Base-by-base conservation (phyloP, 306 rosid genomes). In the Trifolium repens region DNA sequence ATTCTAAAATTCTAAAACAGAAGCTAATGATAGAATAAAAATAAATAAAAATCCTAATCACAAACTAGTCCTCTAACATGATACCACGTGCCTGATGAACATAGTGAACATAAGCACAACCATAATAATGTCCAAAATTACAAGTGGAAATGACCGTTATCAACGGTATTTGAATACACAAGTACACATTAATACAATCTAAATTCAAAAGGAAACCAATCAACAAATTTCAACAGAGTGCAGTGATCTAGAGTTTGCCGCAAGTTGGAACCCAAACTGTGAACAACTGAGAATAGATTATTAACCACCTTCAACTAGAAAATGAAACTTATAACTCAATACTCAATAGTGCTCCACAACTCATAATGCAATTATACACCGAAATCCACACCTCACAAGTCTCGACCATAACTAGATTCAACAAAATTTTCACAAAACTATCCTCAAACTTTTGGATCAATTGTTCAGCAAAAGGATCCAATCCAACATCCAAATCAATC, bases 401-500 rank as follows among this genome's bases (percentile, higher is more conserved):
- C 59, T 39, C 37, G 50, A 42, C 19, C 44, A 49, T 17, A 73
- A 67, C 30, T 39, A 68, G 49, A 74, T 35, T 32, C 71, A 57
- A 39, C 35, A 70, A 19, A 1, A 50, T 39, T 8, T 34, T 59
- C 16, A 70, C 9, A 32, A 62, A 61, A 80, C 3, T 61, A 68
- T 53, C 27, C 52, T 46, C 6, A 67, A 53, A 73, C 54, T 10
- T 14, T 15, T 22, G 27, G 67, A 76, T 77, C 82, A 72, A 44
- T 70, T 12, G 15, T 58, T 47, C 39, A 69, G 9, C 46, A 54
- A 14, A 30, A 61, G 43, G 35, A 32, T 32, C 35, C 34, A 74
- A 75, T 60, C 73, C 80, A 50, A 58, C 65, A 73, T 72, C 54
- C 73, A 72, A 87, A 79, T 79, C 71, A 79, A 80, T 44, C 64